Evolutionary conservation across 495 filamentous ascomycete species (phyloP), one percentile per base, ranked within the genome.

Genomic region (Aspergillus bridgeri): DNA sequence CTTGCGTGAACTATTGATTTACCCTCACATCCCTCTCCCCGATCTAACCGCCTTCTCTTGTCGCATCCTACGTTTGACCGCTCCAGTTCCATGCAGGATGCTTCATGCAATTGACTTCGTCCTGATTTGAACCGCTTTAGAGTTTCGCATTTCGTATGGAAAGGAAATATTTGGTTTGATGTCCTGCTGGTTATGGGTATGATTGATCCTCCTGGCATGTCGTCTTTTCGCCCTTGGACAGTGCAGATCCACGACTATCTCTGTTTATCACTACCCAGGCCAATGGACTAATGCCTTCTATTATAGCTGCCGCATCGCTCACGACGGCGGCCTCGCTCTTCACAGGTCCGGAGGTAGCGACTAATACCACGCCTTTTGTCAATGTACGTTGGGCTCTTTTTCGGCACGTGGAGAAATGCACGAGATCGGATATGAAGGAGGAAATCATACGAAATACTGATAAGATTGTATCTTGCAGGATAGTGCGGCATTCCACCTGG

Each of bases 401-500:
- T 50, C 23, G 42, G 23, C 6, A 29, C 19, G 9, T 53, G 29
- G 11, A 51, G 23, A 18, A 21, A n/a, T 20, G 23, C 15, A 18
- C 46, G 45, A 56, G 25, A 19, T 60, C 64, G 29, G 58, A 22
- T 24, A 3, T 44, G 33, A 13, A 15, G 33, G 13, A 11, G 9
- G 33, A 38, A 38, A 38, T 38, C 9, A 11, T 4, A 38, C 8
- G 33, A 38, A 38, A 38, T 38, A 38, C 33, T 38, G 33, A 38
- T 38, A 38, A 38, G 33, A 38, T 38, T 38, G 33, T 15, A 11
- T 48, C 44, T 17, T 50, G 27, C 60, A 90, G 87, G 75, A 79
- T 57, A 80, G 81, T 66, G 76, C 89, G 51, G 80, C 84, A 52
- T 92, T 88, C 73, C 80, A 82, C 20, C 79, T 85, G 60, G 76